These are phyloP conservation scores for Phytophthora tubulina DNA, from an alignment of 352 stramenopile species.

Conservation along the genomic window DNA sequence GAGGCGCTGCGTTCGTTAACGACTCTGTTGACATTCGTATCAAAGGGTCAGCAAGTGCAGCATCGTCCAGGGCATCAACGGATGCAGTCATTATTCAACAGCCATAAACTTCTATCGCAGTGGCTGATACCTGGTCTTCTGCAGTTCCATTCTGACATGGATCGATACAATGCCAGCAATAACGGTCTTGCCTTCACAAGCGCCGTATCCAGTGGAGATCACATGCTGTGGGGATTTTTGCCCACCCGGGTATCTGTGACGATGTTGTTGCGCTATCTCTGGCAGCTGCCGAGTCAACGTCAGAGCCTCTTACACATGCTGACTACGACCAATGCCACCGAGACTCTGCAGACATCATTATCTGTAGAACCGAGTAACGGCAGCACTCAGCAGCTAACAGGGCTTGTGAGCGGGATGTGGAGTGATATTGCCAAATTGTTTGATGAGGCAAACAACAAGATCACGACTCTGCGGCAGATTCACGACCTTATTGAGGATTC, in stretches of 20 bases:
- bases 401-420: constrained; percentile 72
- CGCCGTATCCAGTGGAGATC: constrained; percentile 67
- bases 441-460: constrained; percentile 73
- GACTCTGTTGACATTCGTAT: constrained; percentile 68
- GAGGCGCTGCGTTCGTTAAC: constrained; percentile 67
- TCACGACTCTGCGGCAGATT: constrained; percentile 67
- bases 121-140: constrained; percentile 58
- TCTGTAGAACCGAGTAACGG: constrained; percentile 17
- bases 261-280: constrained; percentile 72
- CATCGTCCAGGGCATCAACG: constrained; percentile 34
- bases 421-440: constrained; percentile 77
- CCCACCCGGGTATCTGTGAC: constrained; percentile 67
- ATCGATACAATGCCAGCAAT: constrained; percentile 75
- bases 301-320: constrained; percentile 43
- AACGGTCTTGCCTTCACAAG: constrained; percentile 75
- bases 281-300: constrained; percentile 64
- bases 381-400: constrained; percentile 55
- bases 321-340: constrained; percentile 29
- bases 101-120: constrained; percentile 48
- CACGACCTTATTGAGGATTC: constrained; percentile 66
- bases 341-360: constrained; percentile 19
- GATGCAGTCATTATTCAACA: constrained; percentile 53
- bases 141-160: constrained; percentile 80
- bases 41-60: constrained; percentile 53
- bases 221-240: constrained; percentile 79